Evolutionary conservation across 2,329 filamentous ascomycete genomes (phyloP).

Genomic region (Cryphonectria parasitica): DNA sequence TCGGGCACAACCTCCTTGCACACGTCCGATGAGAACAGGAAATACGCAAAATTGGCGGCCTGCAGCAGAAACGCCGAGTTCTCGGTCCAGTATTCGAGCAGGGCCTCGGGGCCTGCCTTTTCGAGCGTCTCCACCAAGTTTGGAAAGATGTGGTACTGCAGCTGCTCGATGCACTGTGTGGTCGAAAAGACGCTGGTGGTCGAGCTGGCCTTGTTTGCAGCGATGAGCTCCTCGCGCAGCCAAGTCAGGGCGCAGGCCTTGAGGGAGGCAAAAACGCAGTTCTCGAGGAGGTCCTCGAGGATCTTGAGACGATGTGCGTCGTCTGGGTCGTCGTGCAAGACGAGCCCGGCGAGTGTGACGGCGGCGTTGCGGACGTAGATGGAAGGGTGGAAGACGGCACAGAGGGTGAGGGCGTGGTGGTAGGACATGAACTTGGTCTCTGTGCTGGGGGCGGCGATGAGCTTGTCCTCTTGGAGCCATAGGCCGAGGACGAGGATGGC

Average conservation of each 20-base stretch:
- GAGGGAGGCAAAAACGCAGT: conserved; percentile 65
- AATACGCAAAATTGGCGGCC: conserved; percentile 63
- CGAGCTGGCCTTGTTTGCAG: conserved; percentile 38
- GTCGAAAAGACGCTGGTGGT: conserved; percentile 49
- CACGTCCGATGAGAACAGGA: conserved; percentile 52
- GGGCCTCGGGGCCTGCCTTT: conserved; percentile 37
- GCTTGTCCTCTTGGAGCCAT: conserved; percentile 58
- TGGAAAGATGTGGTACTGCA: conserved; percentile 67
- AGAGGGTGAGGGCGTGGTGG: conserved; percentile 61
- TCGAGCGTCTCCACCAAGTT: conserved; percentile 52
- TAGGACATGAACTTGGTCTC: conserved; percentile 59
- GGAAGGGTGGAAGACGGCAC: conserved; percentile 60
- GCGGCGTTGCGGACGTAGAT: conserved; percentile 59
- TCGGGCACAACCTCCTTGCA: conserved; percentile 55
- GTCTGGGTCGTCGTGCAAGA: conserved; percentile 63
- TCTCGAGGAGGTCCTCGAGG: conserved; percentile 66
- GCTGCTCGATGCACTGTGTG: conserved; percentile 58
- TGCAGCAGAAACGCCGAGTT: conserved; percentile 61
- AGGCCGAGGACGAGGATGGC: conserved; percentile 63
- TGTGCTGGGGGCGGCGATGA: conserved; percentile 40
- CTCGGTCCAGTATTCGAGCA: conserved; percentile 56
- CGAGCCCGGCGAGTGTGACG: conserved; percentile 54
- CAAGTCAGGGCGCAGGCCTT: conserved; percentile 67
- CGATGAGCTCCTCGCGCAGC: conserved; percentile 65
- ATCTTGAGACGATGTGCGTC: conserved; percentile 63